Conservation (phyloP, 495 filamentous ascomycete species). For the Hyaloscypha finlandica region DNA sequence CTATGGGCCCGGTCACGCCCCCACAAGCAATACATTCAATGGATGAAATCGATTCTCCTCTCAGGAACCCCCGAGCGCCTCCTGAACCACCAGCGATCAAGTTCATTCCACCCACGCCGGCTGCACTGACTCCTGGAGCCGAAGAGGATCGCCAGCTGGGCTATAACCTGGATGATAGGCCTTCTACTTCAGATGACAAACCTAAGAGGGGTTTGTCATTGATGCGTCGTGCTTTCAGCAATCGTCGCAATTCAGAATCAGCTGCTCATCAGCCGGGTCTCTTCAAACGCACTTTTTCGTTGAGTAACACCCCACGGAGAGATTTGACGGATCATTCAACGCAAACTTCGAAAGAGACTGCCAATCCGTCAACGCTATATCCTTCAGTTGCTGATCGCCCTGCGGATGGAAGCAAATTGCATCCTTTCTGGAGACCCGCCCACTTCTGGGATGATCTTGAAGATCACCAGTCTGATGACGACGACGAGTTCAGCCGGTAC, state of each 20-base stretch:
- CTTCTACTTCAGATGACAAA: slow-evolving; percentile 30
- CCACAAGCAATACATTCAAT: slow-evolving; percentile 47
- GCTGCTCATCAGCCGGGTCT: slow-evolving; percentile 43
- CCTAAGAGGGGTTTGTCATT: slow-evolving; percentile 49
- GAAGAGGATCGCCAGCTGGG: slow-evolving; percentile 59
- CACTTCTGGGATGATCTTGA: slow-evolving; percentile 69
- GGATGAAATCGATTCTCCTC: slow-evolving; percentile 62
- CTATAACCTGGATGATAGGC: slow-evolving; percentile 28
- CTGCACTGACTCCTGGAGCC: slow-evolving; percentile 49
- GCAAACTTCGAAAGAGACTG: slow-evolving; percentile 26
- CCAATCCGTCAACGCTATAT: slow-evolving; percentile 33
- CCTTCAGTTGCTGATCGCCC: slow-evolving; percentile 44
- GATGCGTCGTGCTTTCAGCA: slow-evolving; percentile 58
- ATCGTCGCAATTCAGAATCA: slow-evolving; percentile 59
- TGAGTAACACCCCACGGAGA: slow-evolving; percentile 20
- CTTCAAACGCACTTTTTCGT: slow-evolving; percentile 43
- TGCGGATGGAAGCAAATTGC: slow-evolving; percentile 58
- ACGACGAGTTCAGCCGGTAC: slow-evolving; percentile 36
- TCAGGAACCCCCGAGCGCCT: slow-evolving; percentile 74
- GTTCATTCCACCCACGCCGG: slow-evolving; percentile 73
- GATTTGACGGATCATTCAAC: slow-evolving; percentile 28
- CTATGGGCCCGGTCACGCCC: slow-evolving; percentile 43
- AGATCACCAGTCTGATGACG: slow-evolving; percentile 45
- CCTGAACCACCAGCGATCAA: slow-evolving; percentile 64
- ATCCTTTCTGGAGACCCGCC: slow-evolving; percentile 80